Evolutionary conservation across 1,139 yeast species (phyloP), one percentile per base, ranked within the genome.

Genomic region (Pichia sp.): DNA sequence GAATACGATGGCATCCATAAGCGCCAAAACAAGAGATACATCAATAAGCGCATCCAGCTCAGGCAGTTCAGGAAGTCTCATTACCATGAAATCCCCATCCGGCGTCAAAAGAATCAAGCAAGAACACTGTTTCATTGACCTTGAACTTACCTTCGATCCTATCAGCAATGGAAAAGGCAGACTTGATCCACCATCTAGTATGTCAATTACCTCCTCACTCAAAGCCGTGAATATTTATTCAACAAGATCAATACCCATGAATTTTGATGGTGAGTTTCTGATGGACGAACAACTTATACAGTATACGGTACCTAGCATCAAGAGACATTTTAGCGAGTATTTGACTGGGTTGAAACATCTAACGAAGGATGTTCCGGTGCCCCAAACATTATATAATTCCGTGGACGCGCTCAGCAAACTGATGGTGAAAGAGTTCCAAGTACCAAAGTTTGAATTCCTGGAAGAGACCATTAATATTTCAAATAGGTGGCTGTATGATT

Each of bases 261-360:
- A 42, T 2, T 29, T 50, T 22, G 51, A 48, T 29, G 40, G 41
- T 7, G 35, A 41, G n/a, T 46, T 42, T 29, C 33, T 42, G 30
- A 27, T 32, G 36, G 43, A 44, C 18, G 33, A 41, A 23, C 36
- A 39, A 15, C 21, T 40, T 11, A 13, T 19, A 16, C 20, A 30
- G 13, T 27, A 32, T 10, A 40, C 37, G 10, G 20, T 45, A 2
- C 34, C 33, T 9, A 30, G 27, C 26, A 24, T 48, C 10, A 34
- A 40, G 25, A n/a, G 29, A 10, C 32, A 36, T n/a, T 39, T 27
- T 18, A 22, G 24, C 2, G 22, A 16, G 1, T 42, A 45, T 22
- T 9, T 41, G 8, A 16, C 17, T 1, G 32, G 27, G 4, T 22
- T 47, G 8, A 33, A 22, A 19, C 13, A 23, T 8, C 24, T 44